A percentile compares a stretch with the other conserved stretches of the same genome.
phyloP scores from a whole-genome alignment of 108 stramenopile genomes.

The Thalassiosira profunda region DNA sequence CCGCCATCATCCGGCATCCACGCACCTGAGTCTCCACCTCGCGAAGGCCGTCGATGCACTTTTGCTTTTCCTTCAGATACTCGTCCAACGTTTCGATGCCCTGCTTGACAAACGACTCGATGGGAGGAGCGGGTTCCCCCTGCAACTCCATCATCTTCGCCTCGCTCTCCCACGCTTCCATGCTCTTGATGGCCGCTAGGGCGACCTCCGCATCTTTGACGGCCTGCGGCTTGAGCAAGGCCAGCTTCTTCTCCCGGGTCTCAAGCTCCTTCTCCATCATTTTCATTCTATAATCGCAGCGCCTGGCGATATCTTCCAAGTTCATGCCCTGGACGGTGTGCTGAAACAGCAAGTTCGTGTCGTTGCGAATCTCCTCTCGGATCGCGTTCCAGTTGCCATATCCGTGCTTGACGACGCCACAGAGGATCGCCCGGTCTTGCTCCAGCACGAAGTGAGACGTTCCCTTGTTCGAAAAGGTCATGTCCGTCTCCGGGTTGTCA shows the following conservation, averaged over 20 bases:
- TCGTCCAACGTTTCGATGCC: conserved; percentile 54
- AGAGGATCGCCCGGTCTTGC: conserved; percentile 88
- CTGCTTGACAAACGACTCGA: conserved; percentile 48
- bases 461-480: conserved; percentile 92
- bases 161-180: conserved; percentile 83
- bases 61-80: conserved; percentile 66
- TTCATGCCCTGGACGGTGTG: conserved; percentile 92
- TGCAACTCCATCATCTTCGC: conserved; percentile 58
- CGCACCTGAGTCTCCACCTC: conserved; percentile 88
- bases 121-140: conserved; percentile 59
- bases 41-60: conserved; percentile 66
- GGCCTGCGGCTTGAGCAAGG: conserved; percentile 62
- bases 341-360: conserved; percentile 77
- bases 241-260: conserved; percentile 81
- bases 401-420: conserved; percentile 86
- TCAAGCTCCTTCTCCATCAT: conserved; percentile 92
- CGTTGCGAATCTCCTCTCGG: conserved; percentile 73
- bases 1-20: conserved; percentile 70
- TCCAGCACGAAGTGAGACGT: conserved; percentile 87
- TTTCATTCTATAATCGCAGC: conserved; percentile 91
- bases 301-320: conserved; percentile 81
- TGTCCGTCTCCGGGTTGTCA: conserved; percentile 81
- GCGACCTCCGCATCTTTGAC: conserved; percentile 79
- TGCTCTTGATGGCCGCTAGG: conserved; percentile 72
- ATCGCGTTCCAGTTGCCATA: conserved; percentile 92